A percentile compares a stretch with the other conserved stretches of the same genome.
These are phyloP conservation scores for Leccinum boreale DNA, from an alignment of 768 basidiomycete species.

Conservation along the genomic window DNA sequence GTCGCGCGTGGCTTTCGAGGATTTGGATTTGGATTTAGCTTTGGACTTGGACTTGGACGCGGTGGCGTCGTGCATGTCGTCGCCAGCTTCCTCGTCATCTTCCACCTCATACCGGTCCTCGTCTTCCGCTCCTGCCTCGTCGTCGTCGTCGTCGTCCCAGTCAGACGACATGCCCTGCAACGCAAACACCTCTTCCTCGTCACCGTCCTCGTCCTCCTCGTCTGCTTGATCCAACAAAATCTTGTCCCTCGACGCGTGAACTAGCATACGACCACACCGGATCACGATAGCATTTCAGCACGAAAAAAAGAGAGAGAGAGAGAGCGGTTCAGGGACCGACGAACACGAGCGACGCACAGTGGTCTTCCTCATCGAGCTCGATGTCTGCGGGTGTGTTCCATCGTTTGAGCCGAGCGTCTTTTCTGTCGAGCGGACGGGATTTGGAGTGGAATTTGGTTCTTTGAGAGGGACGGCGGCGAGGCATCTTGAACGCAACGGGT, in stretches of 20 bases:
- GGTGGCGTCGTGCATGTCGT: slow-evolving; percentile 19
- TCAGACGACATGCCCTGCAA: slow-evolving; percentile 51
- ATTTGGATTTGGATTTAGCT: slow-evolving; percentile 14
- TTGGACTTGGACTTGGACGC: not conserved
- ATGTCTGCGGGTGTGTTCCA: slow-evolving; percentile 71
- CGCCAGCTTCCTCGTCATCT: slow-evolving; percentile 11
- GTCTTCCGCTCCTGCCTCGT: slow-evolving; percentile 39
- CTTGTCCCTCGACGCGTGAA: slow-evolving; percentile 71
- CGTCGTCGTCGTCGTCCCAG: slow-evolving; percentile 32
- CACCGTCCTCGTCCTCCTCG: slow-evolving; percentile 47
- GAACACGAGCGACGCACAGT: slow-evolving; percentile 49
- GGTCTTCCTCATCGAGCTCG: slow-evolving; percentile 74
- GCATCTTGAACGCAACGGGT: slow-evolving; percentile 35
- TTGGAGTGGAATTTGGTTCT: slow-evolving; percentile 34
- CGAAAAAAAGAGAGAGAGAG: not conserved
- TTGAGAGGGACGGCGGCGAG: slow-evolving; percentile 37
- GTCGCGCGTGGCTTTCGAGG: slow-evolving; percentile 9
- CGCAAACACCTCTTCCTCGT: slow-evolving; percentile 79
- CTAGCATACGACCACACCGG: slow-evolving; percentile 34
- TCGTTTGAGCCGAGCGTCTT: slow-evolving; percentile 52
- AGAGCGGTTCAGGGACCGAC: not conserved
- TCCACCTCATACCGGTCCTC: slow-evolving; percentile 25
- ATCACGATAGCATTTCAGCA: slow-evolving; percentile 3
- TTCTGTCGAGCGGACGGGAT: slow-evolving; percentile 48
- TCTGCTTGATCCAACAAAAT: slow-evolving; percentile 70